Conservation (phyloP, 768 basidiomycete genomes). For the Tephrocybe rancida region DNA sequence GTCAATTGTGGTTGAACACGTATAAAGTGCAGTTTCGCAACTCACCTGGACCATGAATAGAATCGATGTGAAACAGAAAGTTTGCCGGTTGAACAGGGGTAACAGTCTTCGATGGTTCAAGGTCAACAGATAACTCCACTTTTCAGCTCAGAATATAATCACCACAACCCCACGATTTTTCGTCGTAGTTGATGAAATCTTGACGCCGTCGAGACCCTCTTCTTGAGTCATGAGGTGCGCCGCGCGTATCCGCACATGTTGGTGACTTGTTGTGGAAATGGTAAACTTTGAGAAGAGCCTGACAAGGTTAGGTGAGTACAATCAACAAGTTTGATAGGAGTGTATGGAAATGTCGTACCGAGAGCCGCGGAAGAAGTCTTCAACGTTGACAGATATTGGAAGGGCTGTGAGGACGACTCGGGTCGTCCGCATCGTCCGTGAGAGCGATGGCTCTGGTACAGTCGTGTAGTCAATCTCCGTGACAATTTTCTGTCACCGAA, state of each 20-base stretch:
- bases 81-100: slow-evolving; percentile 75
- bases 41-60: slow-evolving; percentile 61
- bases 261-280: slow-evolving; percentile 77
- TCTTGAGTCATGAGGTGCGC: slow-evolving; percentile 53
- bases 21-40: slow-evolving; percentile 9
- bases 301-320: not conserved
- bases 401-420: slow-evolving; percentile 67
- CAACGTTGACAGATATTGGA: slow-evolving; percentile 90
- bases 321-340: not conserved
- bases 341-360: slow-evolving; percentile 59
- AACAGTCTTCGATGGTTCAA: slow-evolving; percentile 54
- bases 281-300: slow-evolving; percentile 93
- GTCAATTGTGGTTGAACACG: not conserved
- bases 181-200: slow-evolving; percentile 50
- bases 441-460: slow-evolving; percentile 47
- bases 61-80: slow-evolving; percentile 82
- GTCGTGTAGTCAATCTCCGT: slow-evolving; percentile 73
- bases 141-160: slow-evolving; percentile 17
- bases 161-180: slow-evolving; percentile 52
- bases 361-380: slow-evolving; percentile 91
- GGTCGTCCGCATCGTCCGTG: slow-evolving; percentile 55
- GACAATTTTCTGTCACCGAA: slow-evolving; percentile 59
- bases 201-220: slow-evolving; percentile 48
- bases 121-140: slow-evolving; percentile 1
- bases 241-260: slow-evolving; percentile 75